Percentiles rank a stretch among this genome's conserved stretches.
Conservation (phyloP, 2,329 filamentous ascomycete species). For the Aspergillus caelatus region DNA sequence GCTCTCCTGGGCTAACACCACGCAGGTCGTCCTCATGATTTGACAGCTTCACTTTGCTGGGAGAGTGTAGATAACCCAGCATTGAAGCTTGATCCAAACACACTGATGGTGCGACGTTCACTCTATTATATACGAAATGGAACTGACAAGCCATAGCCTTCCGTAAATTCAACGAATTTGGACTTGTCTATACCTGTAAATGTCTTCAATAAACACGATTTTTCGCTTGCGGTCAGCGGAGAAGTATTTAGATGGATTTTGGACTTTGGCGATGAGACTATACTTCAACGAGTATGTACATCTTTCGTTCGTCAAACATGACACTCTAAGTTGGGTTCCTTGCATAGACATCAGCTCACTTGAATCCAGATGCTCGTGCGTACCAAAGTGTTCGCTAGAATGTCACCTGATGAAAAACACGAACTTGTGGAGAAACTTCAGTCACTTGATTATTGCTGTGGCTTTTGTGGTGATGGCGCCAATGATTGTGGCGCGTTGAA, state of each 20-base stretch:
- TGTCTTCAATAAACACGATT: conserved; percentile 78
- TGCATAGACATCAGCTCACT: background rate
- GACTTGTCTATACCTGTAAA: conserved; percentile 87
- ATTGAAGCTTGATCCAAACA: conserved; percentile 76
- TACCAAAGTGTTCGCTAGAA: conserved; percentile 93
- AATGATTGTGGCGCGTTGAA: conserved; percentile 98
- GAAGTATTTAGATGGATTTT: conserved; percentile 97
- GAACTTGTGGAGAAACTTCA: conserved; percentile 97
- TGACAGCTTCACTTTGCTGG: conserved; percentile 77
- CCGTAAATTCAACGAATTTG: conserved; percentile 67
- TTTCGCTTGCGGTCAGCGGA: conserved; percentile 84
- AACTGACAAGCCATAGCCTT: conserved; percentile 57
- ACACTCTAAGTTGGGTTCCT: background rate
- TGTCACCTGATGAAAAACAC: conserved; percentile 99
- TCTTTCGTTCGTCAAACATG: background rate
- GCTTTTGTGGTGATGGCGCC: conserved; percentile 95
- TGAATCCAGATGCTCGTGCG: conserved; percentile 74
- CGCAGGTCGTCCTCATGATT: conserved; percentile 70
- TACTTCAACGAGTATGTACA: conserved; percentile 65
- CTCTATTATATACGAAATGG: background rate
- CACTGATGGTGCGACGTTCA: conserved; percentile 61
- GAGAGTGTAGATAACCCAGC: conserved; percentile 89
- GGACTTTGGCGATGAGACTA: conserved; percentile 81
- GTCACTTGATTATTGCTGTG: conserved; percentile 90
- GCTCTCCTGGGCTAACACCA: background rate